phyloP scores from a whole-genome alignment of 257 asterid species.

The Ehretia macrophylla region DNA sequence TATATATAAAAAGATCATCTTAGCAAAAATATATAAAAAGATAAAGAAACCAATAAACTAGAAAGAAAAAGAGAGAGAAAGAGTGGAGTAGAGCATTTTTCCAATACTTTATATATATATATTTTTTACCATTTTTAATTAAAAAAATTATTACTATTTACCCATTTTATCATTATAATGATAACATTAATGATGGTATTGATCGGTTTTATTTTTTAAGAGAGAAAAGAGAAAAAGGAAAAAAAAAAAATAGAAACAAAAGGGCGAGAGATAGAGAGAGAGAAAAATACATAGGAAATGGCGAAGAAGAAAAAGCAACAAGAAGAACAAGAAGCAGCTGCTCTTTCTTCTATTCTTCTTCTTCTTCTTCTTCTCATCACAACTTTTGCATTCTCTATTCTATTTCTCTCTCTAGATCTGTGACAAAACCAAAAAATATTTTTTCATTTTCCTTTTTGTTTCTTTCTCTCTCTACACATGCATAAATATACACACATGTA shows the following conservation, averaged over 20 bases:
- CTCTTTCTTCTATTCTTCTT: constrained; percentile 15
- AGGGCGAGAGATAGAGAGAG: constrained; percentile 26
- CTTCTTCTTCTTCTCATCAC: constrained; percentile 25
- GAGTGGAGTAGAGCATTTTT: neutral
- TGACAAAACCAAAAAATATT: constrained; percentile 7
- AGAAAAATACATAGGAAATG: constrained; percentile 64
- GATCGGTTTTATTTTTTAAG: constrained; percentile 8
- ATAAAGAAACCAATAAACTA: neutral
- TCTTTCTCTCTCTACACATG: neutral
- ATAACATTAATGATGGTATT: constrained; percentile 14
- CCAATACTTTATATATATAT: neutral
- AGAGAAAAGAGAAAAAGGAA: too few species aligned
- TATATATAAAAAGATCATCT: too few species aligned
- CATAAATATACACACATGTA: neutral
- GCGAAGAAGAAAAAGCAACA: constrained; percentile 44
- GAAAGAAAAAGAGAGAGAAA: too few species aligned
- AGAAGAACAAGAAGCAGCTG: constrained; percentile 28
- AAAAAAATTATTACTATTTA: constrained; percentile 4
- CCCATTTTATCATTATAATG: neutral
- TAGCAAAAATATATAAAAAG: neutral
- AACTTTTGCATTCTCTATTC: constrained; percentile 26
- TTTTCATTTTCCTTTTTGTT: neutral
- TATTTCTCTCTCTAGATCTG: constrained; percentile 64
- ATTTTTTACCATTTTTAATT: too few species aligned
- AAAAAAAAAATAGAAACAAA: constrained; percentile 12